Evolutionary conservation across 257 asterid species (phyloP).

Genomic region (Capsicum baccatum): DNA sequence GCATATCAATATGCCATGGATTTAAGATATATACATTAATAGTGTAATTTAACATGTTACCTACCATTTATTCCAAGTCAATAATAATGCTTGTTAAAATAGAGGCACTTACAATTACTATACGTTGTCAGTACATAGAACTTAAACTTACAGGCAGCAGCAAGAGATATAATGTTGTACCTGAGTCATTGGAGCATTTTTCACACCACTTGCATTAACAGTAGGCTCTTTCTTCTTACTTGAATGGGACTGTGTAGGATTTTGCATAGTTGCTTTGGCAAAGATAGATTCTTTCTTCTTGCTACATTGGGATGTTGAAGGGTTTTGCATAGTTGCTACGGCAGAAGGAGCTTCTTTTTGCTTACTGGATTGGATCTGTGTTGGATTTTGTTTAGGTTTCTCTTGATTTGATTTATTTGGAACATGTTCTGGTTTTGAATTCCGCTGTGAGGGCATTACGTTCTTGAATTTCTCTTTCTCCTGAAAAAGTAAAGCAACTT

Average conservation of each 20-base stretch:
- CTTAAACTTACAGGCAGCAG: neutral
- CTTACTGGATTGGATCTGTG: conserved; percentile 38
- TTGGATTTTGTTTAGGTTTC: conserved; percentile 34
- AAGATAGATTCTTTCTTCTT: conserved; percentile 35
- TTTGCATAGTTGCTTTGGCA: conserved; percentile 39
- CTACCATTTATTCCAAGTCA: neutral
- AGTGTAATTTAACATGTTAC: neutral
- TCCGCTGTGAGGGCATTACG: conserved; percentile 36
- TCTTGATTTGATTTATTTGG: conserved; percentile 33
- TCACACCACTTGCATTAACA: conserved; percentile 32
- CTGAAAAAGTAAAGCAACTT: conserved; percentile 37
- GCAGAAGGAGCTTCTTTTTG: conserved; percentile 32
- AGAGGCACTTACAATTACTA: neutral
- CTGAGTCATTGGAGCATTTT: conserved; percentile 65
- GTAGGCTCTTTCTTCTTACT: conserved; percentile 5
- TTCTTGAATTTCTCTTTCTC: conserved; percentile 56
- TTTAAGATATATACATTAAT: neutral
- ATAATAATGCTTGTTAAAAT: neutral
- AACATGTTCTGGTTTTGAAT: conserved; percentile 35
- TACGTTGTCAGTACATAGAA: neutral
- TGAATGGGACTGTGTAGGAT: conserved; percentile 3
- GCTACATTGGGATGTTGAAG: conserved; percentile 36
- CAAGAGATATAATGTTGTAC: conserved; percentile 28
- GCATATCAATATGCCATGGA: neutral
- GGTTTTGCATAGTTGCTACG: conserved; percentile 34